A percentile compares a stretch with the other conserved stretches of the same genome.
These are phyloP conservation scores for Coemansia sp. DNA, from an alignment of 192 early-diverging fungal genomes.

Conservation along the genomic window DNA sequence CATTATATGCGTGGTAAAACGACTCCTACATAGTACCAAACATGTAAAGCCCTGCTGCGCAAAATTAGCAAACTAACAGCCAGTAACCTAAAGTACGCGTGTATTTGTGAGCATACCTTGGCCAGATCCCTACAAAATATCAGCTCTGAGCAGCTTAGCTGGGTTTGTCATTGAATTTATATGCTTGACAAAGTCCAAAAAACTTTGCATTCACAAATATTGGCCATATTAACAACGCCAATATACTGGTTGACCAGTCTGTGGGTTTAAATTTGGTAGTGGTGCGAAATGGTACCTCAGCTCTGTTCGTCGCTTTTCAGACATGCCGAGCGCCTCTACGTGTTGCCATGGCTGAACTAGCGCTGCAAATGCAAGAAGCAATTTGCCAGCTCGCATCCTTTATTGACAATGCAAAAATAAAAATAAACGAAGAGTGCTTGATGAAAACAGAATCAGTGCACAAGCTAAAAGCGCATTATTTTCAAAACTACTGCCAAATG, in stretches of 20 bases:
- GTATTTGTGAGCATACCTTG: slow-evolving; percentile 11
- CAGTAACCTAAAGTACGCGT: background rate
- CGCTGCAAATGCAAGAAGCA: slow-evolving; percentile 10
- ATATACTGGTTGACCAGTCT: too few relatives aligned
- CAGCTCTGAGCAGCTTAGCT: background rate
- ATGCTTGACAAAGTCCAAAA: too few relatives aligned
- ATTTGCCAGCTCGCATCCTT: slow-evolving; percentile 14
- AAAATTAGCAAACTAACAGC: background rate
- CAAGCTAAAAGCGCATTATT: background rate
- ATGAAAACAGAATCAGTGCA: background rate
- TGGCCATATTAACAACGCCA: too few relatives aligned
- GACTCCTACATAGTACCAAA: slow-evolving; percentile 28
- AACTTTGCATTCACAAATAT: too few relatives aligned
- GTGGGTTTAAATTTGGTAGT: background rate
- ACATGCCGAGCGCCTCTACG: slow-evolving; percentile 34
- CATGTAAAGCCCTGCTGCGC: background rate
- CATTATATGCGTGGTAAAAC: slow-evolving; percentile 77
- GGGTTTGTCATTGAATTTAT: background rate
- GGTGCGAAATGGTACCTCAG: slow-evolving; percentile 18
- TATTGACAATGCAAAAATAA: background rate
- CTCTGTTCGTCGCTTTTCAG: slow-evolving; percentile 27
- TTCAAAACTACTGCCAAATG: background rate
- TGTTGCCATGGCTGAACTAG: slow-evolving; percentile 10
- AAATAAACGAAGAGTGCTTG: background rate
- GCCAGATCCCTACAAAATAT: slow-evolving; percentile 14